Conservation (phyloP, 495 filamentous ascomycete species). For the Neurospora sp. region DNA sequence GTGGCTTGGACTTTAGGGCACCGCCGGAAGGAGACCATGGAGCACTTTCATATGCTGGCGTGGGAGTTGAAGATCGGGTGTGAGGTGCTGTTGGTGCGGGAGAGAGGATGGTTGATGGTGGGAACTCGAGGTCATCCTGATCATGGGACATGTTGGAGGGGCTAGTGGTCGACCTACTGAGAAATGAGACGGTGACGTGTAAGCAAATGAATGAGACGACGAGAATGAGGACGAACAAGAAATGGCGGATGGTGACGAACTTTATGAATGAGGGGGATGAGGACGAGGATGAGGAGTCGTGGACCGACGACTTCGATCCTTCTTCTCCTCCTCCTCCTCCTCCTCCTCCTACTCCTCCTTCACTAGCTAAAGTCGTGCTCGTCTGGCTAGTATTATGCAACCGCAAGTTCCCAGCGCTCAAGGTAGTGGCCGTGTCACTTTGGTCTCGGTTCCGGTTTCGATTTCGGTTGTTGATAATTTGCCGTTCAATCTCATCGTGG, state of each 20-base stretch:
- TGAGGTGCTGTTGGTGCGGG: neutral
- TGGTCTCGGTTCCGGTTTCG: neutral
- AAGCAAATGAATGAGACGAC: neutral
- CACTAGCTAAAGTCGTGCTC: neutral
- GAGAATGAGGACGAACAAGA: neutral
- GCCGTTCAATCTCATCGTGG: neutral
- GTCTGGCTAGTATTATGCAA: neutral
- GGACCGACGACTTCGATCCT: neutral
- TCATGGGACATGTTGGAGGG: neutral
- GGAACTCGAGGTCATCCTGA: neutral
- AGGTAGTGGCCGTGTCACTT: no score
- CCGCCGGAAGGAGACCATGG: neutral
- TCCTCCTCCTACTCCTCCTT: neutral
- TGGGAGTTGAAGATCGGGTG: neutral
- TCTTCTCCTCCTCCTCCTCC: neutral
- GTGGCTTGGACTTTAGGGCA: neutral
- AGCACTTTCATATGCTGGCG: neutral
- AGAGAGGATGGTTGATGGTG: neutral
- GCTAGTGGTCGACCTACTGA: neutral
- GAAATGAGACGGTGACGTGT: neutral
- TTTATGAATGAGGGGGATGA: neutral
- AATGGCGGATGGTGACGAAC: neutral
- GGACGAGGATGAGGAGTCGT: neutral
- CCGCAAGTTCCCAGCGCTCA: neutral
- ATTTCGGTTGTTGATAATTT: neutral